These are phyloP conservation scores for Solanum arcanum DNA, from an alignment of 257 asterid genomes.

Conservation along the genomic window DNA sequence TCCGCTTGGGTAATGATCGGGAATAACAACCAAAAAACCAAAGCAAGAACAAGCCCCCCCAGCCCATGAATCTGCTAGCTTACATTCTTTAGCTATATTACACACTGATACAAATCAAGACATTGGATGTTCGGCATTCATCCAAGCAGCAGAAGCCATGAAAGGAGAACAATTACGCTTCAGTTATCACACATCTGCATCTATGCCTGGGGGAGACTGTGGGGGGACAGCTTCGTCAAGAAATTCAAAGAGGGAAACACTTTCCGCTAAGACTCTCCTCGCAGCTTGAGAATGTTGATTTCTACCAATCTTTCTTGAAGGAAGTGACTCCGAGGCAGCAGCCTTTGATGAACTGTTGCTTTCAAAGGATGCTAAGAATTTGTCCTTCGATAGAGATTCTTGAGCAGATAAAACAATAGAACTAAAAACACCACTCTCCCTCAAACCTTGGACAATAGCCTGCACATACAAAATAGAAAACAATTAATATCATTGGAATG, in stretches of 20 bases:
- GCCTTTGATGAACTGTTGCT: slow-evolving; percentile 51
- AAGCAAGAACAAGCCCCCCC: slow-evolving; percentile 17
- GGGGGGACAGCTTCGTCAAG: slow-evolving; percentile 75
- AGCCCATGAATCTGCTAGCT: slow-evolving; percentile 31
- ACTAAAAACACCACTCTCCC: slow-evolving; percentile 70
- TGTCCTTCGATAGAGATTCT: slow-evolving; percentile 45
- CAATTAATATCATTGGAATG: not conserved
- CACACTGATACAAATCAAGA: slow-evolving; percentile 3
- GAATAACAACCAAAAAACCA: slow-evolving; percentile 41
- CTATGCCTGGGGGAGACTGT: slow-evolving; percentile 57
- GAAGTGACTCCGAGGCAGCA: slow-evolving; percentile 27
- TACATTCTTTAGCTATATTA: slow-evolving; percentile 36
- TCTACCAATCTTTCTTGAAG: slow-evolving; percentile 64
- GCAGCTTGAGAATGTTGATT: slow-evolving; percentile 31
- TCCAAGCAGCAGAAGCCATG: slow-evolving; percentile 40
- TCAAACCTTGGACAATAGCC: slow-evolving; percentile 83
- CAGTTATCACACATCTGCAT: slow-evolving; percentile 30
- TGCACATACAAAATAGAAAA: slow-evolving; percentile 12
- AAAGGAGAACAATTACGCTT: slow-evolving; percentile 38
- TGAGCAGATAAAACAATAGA: slow-evolving; percentile 55
- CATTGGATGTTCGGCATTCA: not conserved
- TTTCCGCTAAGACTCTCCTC: slow-evolving; percentile 37
- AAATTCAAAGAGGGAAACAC: not conserved
- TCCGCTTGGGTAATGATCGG: slow-evolving; percentile 99
- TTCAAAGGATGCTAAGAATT: slow-evolving; percentile 50